phyloP scores from a whole-genome alignment of 176 grass and related monocot genomes.

The Phragmites australis region DNA sequence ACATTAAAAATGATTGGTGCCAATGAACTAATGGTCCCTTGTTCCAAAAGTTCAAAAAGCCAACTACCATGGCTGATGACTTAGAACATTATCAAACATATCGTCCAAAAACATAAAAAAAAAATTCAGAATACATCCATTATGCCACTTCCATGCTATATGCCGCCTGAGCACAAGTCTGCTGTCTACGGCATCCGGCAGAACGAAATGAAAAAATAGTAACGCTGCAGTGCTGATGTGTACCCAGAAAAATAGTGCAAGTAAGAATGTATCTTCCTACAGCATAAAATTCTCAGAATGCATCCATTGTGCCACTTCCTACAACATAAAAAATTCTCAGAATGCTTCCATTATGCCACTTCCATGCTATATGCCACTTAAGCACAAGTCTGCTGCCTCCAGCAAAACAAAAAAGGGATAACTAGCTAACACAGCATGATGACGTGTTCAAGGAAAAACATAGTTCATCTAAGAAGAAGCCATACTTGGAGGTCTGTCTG shows the following conservation, averaged over 20 bases:
- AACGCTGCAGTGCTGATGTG: not conserved
- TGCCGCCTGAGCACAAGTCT: not conserved
- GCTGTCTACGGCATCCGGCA: not conserved
- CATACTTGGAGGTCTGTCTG: constrained; percentile 90
- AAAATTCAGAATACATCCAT: not conserved
- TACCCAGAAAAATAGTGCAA: not conserved
- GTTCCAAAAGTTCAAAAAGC: constrained; percentile 14
- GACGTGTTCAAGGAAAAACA: not conserved
- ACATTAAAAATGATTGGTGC: constrained; percentile 27
- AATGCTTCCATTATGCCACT: no score
- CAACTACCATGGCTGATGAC: not conserved
- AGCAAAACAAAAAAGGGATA: not conserved
- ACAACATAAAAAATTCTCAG: no score
- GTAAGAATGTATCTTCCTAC: not conserved
- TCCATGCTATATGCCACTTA: no score
- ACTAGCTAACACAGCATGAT: not conserved
- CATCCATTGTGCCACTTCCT: no score
- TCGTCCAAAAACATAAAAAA: constrained; percentile 4
- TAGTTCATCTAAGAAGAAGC: constrained; percentile 18
- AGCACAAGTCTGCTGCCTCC: not conserved
- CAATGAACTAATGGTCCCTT: not conserved
- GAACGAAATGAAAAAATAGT: not conserved
- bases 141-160: constrained; percentile 3
- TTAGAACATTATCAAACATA: constrained; percentile 1
- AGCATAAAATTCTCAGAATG: no score